Evolutionary conservation across 2,329 filamentous ascomycete species (phyloP), one percentile per base, ranked within the genome.

Genomic region (Knufia petricola): DNA sequence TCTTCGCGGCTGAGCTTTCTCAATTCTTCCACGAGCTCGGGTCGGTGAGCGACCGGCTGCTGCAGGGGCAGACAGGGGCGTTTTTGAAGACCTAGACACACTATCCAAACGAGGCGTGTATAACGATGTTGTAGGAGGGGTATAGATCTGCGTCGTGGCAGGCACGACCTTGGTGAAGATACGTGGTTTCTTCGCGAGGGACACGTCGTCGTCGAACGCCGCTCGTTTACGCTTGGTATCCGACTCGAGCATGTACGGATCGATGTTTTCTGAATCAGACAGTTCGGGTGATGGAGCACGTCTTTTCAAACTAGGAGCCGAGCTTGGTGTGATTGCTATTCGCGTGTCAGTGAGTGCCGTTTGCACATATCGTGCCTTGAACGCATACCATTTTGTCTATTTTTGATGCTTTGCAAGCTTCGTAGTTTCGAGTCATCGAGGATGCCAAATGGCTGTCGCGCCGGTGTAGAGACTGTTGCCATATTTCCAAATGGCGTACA

Each of bases 1-100:
- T 51, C 79, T 78, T 42, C 84, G 82, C 51, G 84, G 80, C 36
- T 38, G 32, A 28, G 44, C 13, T 21, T 47, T 37, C 8, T 26
- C 20, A 19, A n/a, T 2, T 28, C 24, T 38, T 13, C 13, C 20
- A 32, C 10, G 21, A 28, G 36, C 66, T 59, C 82, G 72, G n/a
- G 76, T 84, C 2, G 87, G 87, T 2, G 87, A 92, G 53, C 87
- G 85, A 41, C 87, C 85, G 57, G 85, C 85, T 34, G 84, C 83
- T n/a, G 83, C 79, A 40, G 79, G 73, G 15, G 78, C 68, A 10
- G 80, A 75, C 12, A 76, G 70, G 0, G 78, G 72, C 55, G 64
- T 61, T 50, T 66, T 64, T 48, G 64, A 65, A 24, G 66, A 64
- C 17, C 60, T 53, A 63, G 23, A 55, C 49, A 31, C 56, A 50